Evolutionary conservation across 2,329 filamentous ascomycete species (phyloP).

Genomic region (Didymella glomerata): DNA sequence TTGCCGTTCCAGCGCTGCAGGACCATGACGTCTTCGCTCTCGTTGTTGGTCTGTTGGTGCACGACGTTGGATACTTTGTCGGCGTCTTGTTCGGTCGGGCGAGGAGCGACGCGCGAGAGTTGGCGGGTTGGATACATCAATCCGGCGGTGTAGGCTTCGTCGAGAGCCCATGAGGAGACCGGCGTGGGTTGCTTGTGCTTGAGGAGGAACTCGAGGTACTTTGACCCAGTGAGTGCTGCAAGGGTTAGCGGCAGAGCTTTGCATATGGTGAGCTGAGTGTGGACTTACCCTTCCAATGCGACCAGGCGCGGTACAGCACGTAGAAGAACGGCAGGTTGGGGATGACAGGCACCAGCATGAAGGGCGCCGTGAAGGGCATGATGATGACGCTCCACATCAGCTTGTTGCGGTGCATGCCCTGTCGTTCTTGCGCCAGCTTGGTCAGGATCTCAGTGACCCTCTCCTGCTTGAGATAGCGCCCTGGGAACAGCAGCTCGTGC

Average conservation of each 20-base stretch:
- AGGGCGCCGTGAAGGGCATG: constrained; percentile 77
- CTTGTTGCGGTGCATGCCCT: constrained; percentile 76
- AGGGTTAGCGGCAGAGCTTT: not conserved
- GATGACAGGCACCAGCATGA: constrained; percentile 83
- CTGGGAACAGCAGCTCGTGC: constrained; percentile 80
- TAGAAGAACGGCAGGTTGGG: constrained; percentile 98
- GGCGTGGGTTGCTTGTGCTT: constrained; percentile 74
- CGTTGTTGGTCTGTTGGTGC: constrained; percentile 52
- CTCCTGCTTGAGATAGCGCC: constrained; percentile 70
- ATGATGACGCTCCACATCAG: constrained; percentile 74
- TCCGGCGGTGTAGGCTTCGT: constrained; percentile 73
- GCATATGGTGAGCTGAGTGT: not conserved
- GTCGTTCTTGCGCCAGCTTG: constrained; percentile 79
- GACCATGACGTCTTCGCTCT: constrained; percentile 58
- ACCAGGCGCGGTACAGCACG: constrained; percentile 81
- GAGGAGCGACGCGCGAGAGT: constrained; percentile 50
- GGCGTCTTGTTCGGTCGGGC: constrained; percentile 50
- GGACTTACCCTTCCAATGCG: constrained; percentile 45
- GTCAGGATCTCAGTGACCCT: constrained; percentile 72
- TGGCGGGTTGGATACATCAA: constrained; percentile 55
- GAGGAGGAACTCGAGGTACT: constrained; percentile 82
- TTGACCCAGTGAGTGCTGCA: constrained; percentile 78
- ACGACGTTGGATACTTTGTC: constrained; percentile 51
- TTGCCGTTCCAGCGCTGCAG: constrained; percentile 61
- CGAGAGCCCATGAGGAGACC: constrained; percentile 72